Percentiles rank a stretch among this genome's conserved stretches.
phyloP scores from a whole-genome alignment of 176 grass and related monocot species.

The Carex littledalei region DNA sequence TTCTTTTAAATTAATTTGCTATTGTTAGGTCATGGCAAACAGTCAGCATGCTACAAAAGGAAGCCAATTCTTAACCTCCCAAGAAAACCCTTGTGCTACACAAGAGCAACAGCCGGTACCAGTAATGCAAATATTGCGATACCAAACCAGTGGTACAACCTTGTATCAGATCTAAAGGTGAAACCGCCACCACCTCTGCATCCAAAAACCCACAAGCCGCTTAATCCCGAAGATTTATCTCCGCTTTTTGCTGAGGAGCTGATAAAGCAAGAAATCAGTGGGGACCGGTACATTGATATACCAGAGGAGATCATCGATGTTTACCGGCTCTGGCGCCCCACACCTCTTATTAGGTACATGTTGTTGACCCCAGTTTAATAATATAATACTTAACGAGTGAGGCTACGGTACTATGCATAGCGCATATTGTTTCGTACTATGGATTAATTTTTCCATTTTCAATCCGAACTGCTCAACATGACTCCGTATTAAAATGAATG shows the following conservation, averaged over 20 bases:
- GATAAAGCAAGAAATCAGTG: constrained; percentile 71
- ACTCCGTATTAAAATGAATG: no score
- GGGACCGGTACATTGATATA: constrained; percentile 68
- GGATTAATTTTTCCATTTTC: no score
- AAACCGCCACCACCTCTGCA: constrained; percentile 77
- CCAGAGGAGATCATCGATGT: constrained; percentile 74
- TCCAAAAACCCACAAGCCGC: constrained; percentile 68
- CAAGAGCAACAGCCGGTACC: constrained; percentile 22
- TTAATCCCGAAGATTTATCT: constrained; percentile 55
- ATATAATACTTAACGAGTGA: not conserved
- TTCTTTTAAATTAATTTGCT: not conserved
- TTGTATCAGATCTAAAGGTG: constrained; percentile 76
- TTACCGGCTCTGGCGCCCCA: constrained; percentile 82
- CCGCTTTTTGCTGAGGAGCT: constrained; percentile 93
- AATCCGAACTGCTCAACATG: no score
- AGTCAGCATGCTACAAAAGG: constrained; percentile 12
- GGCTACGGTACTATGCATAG: no score
- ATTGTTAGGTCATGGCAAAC: constrained; percentile 8
- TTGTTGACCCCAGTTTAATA: not conserved
- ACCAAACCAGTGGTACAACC: constrained; percentile 94
- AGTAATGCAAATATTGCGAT: constrained; percentile 42
- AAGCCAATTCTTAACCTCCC: not conserved
- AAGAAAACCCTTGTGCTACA: constrained; percentile 9
- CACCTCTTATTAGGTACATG: constrained; percentile 65
- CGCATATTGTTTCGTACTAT: no score